Conservation (phyloP, 2,329 filamentous ascomycete genomes). For the Exophiala sp. region DNA sequence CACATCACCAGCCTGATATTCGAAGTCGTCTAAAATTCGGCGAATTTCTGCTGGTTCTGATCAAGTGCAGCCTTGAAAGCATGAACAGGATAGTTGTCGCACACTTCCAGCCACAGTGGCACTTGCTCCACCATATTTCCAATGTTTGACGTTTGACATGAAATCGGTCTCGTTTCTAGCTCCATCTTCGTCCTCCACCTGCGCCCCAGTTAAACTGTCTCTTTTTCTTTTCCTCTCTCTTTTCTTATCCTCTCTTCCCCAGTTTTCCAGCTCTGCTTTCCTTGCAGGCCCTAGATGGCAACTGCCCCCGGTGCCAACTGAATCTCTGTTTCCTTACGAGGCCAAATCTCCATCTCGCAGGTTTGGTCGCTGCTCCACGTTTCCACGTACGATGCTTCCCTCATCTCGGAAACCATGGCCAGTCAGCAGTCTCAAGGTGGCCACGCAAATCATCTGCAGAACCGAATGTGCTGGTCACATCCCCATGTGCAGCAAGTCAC, state of each 20-base stretch:
- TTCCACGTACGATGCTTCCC: background rate
- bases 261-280: slow-evolving; percentile 4
- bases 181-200: background rate
- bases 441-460: background rate
- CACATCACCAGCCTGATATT: background rate
- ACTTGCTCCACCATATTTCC: background rate
- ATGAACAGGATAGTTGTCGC: too few species aligned
- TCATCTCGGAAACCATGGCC: background rate
- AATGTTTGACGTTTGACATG: background rate
- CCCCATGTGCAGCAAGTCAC: background rate
- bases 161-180: background rate
- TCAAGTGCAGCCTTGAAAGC: too few species aligned
- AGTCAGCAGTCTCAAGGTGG: background rate
- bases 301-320: slow-evolving; percentile 23
- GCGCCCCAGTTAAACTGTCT: background rate
- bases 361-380: background rate
- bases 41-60: background rate
- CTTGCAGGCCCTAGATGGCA: slow-evolving; percentile 11
- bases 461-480: background rate
- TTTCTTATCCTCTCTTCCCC: background rate
- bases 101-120: background rate
- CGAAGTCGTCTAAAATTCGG: background rate
- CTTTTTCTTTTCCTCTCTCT: background rate
- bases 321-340: background rate
- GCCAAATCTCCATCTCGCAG: slow-evolving; percentile 2